Evolutionary conservation across 805 yeast genomes (phyloP).

Genomic region (Spathaspora passalidarum): DNA sequence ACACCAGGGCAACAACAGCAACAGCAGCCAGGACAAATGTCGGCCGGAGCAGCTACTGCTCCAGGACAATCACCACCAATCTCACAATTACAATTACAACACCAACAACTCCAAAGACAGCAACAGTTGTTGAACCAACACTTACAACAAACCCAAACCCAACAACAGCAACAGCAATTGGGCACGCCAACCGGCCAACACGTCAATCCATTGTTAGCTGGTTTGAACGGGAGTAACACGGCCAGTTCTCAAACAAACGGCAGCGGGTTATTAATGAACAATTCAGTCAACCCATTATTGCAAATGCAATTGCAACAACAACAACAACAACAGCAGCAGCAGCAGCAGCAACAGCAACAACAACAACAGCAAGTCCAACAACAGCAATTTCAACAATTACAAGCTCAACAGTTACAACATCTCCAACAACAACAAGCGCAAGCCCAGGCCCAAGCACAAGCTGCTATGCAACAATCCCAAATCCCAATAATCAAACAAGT

Average conservation of each 20-base stretch:
- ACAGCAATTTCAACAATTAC: conserved; percentile 15
- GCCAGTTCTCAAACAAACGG: conserved; percentile 13
- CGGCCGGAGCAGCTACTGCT: conserved; percentile 22
- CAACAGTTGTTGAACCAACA: conserved; percentile 32
- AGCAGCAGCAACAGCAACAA: conserved; percentile 15
- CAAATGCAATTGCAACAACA: conserved; percentile 25
- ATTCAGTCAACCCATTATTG: conserved; percentile 21
- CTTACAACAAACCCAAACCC: conserved; percentile 21
- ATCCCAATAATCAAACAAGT: conserved; percentile 66
- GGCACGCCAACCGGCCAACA: conserved; percentile 17
- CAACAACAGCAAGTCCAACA: conserved; percentile 15
- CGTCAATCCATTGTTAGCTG: conserved; percentile 35
- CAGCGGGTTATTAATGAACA: conserved; percentile 5
- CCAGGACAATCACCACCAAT: conserved; percentile 8
- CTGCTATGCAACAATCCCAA: conserved; percentile 23
- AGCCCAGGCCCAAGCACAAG: conserved; percentile 16
- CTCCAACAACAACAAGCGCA: conserved; percentile 20
- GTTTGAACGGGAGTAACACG: conserved; percentile 23
- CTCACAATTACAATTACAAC: conserved; percentile 30
- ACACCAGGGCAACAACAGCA: conserved; percentile 26
- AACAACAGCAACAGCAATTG: conserved; percentile 19
- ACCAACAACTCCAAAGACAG: conserved; percentile 34
- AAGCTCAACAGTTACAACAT: conserved; percentile 20
- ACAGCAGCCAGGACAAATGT: conserved; percentile 20
- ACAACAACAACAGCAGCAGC: conserved; percentile 18